A percentile compares a stretch with the other conserved stretches of the same genome.
Conservation (phyloP, 345 rosid species). For the Rhodamnia rubescens region DNA sequence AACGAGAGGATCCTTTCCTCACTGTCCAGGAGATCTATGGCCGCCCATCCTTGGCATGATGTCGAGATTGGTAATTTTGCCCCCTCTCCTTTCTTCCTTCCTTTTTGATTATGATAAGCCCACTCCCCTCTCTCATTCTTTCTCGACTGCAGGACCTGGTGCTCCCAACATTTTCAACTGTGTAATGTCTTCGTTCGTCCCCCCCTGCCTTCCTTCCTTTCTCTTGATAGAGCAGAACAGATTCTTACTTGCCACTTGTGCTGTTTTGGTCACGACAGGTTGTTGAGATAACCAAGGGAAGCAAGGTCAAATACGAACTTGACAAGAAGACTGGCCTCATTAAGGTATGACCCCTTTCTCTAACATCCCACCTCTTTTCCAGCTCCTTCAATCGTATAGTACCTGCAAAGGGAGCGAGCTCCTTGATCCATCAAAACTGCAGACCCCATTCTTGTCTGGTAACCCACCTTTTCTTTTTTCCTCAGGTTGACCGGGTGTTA, state of each 20-base stretch:
- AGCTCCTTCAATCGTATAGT: not conserved
- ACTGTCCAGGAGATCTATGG: constrained; percentile 80
- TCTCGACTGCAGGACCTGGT: constrained; percentile 59
- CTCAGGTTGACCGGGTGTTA: constrained; percentile 75
- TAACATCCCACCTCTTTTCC: not conserved
- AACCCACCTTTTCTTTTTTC: not conserved
- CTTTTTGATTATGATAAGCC: not conserved
- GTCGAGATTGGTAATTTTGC: constrained; percentile 74
- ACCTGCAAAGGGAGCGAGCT: not conserved
- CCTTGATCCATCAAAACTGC: not conserved
- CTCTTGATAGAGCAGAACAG: not conserved
- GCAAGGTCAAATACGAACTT: constrained; percentile 96
- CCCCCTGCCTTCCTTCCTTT: not conserved
- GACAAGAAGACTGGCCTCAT: constrained; percentile 97
- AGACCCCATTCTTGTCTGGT: not conserved
- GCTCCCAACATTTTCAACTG: constrained; percentile 72
- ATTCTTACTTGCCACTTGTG: not conserved
- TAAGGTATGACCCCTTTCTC: constrained; percentile 33
- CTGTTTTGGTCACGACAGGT: constrained; percentile 31
- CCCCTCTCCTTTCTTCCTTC: not conserved
- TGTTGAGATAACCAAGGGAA: constrained; percentile 95
- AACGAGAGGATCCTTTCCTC: constrained; percentile 97
- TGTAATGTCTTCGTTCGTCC: constrained; percentile 25
- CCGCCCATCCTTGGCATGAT: constrained; percentile 99
- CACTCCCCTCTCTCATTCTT: not conserved